Evolutionary conservation across 2,329 filamentous ascomycete genomes (phyloP).

Genomic region (Fusarium sambucinum): DNA sequence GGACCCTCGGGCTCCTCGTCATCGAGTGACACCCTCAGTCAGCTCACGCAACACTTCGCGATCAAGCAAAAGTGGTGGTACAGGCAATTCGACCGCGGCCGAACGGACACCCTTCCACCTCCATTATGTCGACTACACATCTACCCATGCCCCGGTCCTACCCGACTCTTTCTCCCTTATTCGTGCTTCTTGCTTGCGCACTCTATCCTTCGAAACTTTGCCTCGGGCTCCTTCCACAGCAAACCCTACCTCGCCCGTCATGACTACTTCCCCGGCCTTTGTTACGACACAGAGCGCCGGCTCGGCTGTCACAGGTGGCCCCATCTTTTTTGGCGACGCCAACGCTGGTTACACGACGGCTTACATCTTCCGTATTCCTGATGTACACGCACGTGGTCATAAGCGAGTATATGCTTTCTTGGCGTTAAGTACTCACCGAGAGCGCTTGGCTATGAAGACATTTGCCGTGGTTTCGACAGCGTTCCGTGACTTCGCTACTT

Average conservation of each 20-base stretch:
- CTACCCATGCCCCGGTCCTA: slow-evolving; percentile 72
- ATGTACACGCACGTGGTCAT: slow-evolving; percentile 74
- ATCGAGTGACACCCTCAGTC: slow-evolving; percentile 60
- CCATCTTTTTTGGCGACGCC: slow-evolving; percentile 76
- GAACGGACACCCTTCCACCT: slow-evolving; percentile 64
- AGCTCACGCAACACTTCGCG: slow-evolving; percentile 61
- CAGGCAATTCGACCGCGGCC: slow-evolving; percentile 64
- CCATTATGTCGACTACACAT: slow-evolving; percentile 76
- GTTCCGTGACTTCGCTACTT: slow-evolving; percentile 73
- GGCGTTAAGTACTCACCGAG: slow-evolving; percentile 73
- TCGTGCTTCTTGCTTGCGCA: slow-evolving; percentile 74
- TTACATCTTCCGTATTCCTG: slow-evolving; percentile 77
- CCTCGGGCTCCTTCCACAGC: slow-evolving; percentile 65
- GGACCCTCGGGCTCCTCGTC: slow-evolving; percentile 53
- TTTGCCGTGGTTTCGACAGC: slow-evolving; percentile 72
- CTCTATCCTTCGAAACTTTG: slow-evolving; percentile 74
- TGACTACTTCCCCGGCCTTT: slow-evolving; percentile 60
- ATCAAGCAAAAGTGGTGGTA: slow-evolving; percentile 60
- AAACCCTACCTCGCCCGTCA: slow-evolving; percentile 54
- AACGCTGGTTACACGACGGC: slow-evolving; percentile 75
- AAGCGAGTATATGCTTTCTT: slow-evolving; percentile 77
- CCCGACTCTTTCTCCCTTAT: slow-evolving; percentile 75
- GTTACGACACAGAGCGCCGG: slow-evolving; percentile 67
- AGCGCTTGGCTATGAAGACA: slow-evolving; percentile 73
- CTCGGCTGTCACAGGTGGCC: slow-evolving; percentile 70